These are phyloP conservation scores for Entoloma clypeatum DNA, from an alignment of 1,284 basidiomycete genomes.

Conservation along the genomic window DNA sequence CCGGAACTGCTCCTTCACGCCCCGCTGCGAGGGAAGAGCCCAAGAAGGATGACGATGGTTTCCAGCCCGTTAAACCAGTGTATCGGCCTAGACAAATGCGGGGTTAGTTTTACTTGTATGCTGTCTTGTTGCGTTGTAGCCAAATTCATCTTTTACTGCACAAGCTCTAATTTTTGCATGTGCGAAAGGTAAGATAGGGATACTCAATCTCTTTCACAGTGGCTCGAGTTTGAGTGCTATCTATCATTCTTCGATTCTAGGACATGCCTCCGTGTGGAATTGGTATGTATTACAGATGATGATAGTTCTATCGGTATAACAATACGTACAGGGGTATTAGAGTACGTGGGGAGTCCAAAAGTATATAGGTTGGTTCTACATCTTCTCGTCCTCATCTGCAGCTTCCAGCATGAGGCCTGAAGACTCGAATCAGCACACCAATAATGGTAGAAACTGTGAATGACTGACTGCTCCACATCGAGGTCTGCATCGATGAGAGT, in stretches of 20 bases:
- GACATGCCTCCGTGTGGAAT: too few species aligned
- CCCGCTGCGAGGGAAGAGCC: slow-evolving; percentile 36
- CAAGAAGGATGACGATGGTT: slow-evolving; percentile 64
- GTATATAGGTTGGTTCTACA: slow-evolving; percentile 17
- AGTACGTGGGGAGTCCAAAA: slow-evolving; percentile 9
- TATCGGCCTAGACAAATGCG: slow-evolving; percentile 17
- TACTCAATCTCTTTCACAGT: slow-evolving; percentile 2
- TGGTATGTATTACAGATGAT: too few species aligned
- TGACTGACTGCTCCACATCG: slow-evolving; percentile 65
- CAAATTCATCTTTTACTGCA: too few species aligned
- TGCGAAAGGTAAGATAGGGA: too few species aligned
- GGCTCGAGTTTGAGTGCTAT: slow-evolving; percentile 18
- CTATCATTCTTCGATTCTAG: slow-evolving; percentile 13
- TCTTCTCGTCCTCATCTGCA: slow-evolving; percentile 44
- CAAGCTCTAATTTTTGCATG: too few species aligned
- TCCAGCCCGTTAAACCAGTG: slow-evolving; percentile 50
- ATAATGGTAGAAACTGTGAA: background rate
- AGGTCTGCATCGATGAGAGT: slow-evolving; percentile 58
- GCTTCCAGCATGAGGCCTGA: slow-evolving; percentile 57
- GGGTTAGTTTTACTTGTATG: slow-evolving; percentile 9
- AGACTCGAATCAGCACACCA: slow-evolving; percentile 6
- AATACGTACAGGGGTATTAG: too few species aligned
- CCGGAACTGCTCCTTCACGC: slow-evolving; percentile 29
- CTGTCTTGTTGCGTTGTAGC: background rate
- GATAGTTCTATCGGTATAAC: slow-evolving; percentile 5